Conservation (phyloP, 371 early-diverging fungal genomes). For the Haplosporangium sp. region DNA sequence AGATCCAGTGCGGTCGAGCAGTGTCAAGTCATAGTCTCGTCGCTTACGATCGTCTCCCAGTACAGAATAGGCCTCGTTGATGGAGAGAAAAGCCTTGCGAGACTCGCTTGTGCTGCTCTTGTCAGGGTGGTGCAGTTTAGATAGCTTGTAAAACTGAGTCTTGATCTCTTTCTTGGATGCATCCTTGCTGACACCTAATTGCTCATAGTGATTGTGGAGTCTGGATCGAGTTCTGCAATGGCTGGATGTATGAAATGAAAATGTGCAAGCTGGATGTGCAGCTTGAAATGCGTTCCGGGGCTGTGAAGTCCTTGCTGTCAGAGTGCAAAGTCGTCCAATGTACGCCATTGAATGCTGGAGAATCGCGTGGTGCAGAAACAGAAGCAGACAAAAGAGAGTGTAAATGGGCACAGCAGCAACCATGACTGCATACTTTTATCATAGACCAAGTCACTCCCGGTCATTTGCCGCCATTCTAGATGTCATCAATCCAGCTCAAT, state of each 20-base stretch:
- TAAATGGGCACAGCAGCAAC: too few species aligned
- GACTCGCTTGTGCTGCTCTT: conserved; percentile 75
- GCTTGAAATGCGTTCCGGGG: too few species aligned
- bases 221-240: neutral
- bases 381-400: too few species aligned
- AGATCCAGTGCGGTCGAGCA: conserved; percentile 35
- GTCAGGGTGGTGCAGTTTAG: conserved; percentile 92
- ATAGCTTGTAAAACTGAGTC: conserved; percentile 82
- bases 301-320: too few species aligned
- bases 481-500: too few species aligned
- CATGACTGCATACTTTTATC: too few species aligned
- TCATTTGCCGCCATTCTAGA: too few species aligned
- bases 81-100: conserved; percentile 79
- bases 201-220: conserved; percentile 62
- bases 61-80: conserved; percentile 89
- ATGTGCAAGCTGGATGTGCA: neutral
- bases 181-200: conserved; percentile 60
- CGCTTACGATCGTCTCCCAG: conserved; percentile 79
- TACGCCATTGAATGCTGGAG: too few species aligned
- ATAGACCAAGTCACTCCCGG: too few species aligned
- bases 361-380: too few species aligned
- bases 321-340: too few species aligned
- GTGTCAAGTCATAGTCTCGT: conserved; percentile 78
- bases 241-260: conserved; percentile 20
- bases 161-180: conserved; percentile 80